Conservation (phyloP, 176 grass and related monocot species). For the Oryza glumipatula region DNA sequence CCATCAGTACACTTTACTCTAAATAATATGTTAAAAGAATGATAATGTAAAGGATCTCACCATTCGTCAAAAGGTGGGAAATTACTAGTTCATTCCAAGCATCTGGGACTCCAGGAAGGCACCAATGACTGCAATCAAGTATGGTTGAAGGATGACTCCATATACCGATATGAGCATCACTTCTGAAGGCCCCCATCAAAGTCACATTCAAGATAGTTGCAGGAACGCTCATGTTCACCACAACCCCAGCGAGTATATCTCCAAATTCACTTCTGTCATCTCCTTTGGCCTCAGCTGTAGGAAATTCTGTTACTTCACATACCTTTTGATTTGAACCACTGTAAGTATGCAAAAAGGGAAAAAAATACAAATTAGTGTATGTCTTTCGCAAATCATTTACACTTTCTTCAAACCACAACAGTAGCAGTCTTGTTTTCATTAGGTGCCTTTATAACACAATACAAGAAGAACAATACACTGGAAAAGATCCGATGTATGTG, state of each 20-base stretch:
- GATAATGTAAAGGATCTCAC: constrained; percentile 49
- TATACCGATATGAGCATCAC: constrained; percentile 91
- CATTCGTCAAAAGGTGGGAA: constrained; percentile 71
- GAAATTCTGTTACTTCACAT: constrained; percentile 75
- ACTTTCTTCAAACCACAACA: neutral
- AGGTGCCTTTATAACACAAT: neutral
- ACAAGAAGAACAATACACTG: constrained; percentile 12
- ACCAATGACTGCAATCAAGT: constrained; percentile 98
- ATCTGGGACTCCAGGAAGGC: constrained; percentile 90
- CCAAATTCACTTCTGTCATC: constrained; percentile 78
- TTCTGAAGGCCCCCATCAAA: constrained; percentile 85
- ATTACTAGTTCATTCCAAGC: constrained; percentile 94
- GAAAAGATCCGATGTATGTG: neutral
- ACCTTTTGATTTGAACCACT: constrained; percentile 82
- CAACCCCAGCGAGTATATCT: constrained; percentile 69
- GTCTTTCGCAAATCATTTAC: neutral
- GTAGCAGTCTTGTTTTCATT: constrained; percentile 6
- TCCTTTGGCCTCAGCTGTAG: constrained; percentile 68
- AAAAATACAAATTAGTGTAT: constrained; percentile 12
- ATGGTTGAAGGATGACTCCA: constrained; percentile 89
- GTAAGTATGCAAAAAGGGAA: constrained; percentile 24
- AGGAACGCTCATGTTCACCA: constrained; percentile 59
- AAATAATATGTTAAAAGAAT: constrained; percentile 6
- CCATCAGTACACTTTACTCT: no score
- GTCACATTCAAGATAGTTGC: constrained; percentile 84